Evolutionary conservation across 2,329 filamentous ascomycete genomes (phyloP), one percentile per base, ranked within the genome.

Genomic region (Trichophyton schoenleinii): DNA sequence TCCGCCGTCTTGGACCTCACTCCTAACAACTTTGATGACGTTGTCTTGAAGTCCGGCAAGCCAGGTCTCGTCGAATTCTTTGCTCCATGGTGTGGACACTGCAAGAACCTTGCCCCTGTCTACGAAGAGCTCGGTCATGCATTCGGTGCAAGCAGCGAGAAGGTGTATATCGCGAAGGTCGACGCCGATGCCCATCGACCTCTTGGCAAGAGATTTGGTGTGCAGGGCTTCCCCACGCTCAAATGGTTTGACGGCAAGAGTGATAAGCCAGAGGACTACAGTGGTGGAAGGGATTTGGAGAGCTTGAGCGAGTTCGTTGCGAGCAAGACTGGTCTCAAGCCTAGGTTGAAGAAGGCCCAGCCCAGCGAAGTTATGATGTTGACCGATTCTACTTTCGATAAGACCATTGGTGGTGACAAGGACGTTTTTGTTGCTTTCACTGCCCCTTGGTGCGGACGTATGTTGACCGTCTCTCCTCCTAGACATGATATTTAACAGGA

Each of bases 221-320:
- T 99, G 57, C 87, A 94, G 76, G 95, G 95, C 20, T 99, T 97
- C 80, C 94, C 94, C 20, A 99, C 94, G 0, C 79, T 99, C 70
- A 99, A 99, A 78, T 99, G 84, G 82, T 99, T 99, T 70, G 91
- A 97, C 75, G 94, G 94, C 68, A 95, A 95, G 82, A 92, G 87
- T 73, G 85, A 90, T 63, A 86, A 83, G 70, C 91, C 92, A 0
- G 78, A 82, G 65, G 91, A 96, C 64, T 99, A 97, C 79, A 87
- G 83, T 63, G 87, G 89, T 63, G 91, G 89, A 36, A 84, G 94
- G 62, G 92, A 96, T 73, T 73, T 99, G 28, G 94, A 97, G 69
- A 89, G 87, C 73, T 78, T 99, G 76, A 81, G 80, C 60, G 80
- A 81, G 57, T 99, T 94, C 75, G 84, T 99, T 64, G 81, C 81